Conservation (phyloP, 345 rosid genomes). For the Clausena lansium region DNA sequence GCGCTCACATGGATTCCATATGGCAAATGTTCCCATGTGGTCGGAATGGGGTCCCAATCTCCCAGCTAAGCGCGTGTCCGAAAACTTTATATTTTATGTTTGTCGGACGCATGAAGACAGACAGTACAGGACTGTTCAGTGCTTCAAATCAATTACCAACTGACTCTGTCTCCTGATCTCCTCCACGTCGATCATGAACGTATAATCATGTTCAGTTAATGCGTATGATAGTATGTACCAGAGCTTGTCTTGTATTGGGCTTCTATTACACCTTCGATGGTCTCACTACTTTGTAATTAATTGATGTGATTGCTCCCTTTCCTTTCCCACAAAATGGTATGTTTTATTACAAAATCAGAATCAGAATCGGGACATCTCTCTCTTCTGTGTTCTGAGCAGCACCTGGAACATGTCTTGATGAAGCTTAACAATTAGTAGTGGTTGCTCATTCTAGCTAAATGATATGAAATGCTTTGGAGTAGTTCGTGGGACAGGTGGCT, state of each 20-base stretch:
- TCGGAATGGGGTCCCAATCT: constrained; percentile 25
- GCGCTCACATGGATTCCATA: constrained; percentile 23
- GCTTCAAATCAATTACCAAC: neutral
- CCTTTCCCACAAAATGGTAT: neutral
- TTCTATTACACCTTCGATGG: neutral
- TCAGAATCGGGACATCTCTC: no score
- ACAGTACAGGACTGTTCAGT: neutral
- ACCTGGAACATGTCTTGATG: neutral
- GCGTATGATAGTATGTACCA: neutral
- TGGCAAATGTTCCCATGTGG: constrained; percentile 18
- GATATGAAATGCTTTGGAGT: constrained; percentile 24
- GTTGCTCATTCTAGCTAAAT: neutral
- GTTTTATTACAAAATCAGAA: neutral
- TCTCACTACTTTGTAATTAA: neutral
- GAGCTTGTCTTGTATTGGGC: neutral
- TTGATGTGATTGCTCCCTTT: neutral
- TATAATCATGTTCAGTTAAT: neutral
- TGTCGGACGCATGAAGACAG: constrained; percentile 16
- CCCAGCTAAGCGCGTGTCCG: constrained; percentile 33
- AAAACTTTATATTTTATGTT: constrained; percentile 14
- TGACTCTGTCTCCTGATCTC: neutral
- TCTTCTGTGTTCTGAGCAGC: neutral
- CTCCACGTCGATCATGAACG: neutral
- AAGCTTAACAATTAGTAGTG: neutral
- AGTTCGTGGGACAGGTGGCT: constrained; percentile 21